Evolutionary conservation across 1,139 yeast species (phyloP).

Genomic region (Blastobotrys malaysiensis): DNA sequence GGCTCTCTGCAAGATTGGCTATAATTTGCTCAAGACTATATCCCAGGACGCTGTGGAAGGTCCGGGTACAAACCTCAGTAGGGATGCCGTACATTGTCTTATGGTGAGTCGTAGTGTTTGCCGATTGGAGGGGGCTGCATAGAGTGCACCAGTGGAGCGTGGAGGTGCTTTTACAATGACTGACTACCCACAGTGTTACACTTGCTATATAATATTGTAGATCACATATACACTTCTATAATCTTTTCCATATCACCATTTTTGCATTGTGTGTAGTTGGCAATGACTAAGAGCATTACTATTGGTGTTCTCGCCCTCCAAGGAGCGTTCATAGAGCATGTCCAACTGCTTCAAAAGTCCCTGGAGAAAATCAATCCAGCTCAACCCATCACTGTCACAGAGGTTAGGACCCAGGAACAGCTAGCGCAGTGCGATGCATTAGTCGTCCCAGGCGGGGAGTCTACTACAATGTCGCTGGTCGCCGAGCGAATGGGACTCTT

Average conservation of each 20-base stretch:
- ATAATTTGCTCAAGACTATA: background rate
- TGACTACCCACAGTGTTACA: too few relatives aligned
- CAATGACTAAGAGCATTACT: slow-evolving; percentile 17
- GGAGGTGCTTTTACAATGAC: too few relatives aligned
- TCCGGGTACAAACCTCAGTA: background rate
- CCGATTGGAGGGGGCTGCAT: background rate
- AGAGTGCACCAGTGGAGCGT: too few relatives aligned
- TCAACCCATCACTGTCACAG: slow-evolving; percentile 32
- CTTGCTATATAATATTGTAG: too few relatives aligned
- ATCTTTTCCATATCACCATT: too few relatives aligned
- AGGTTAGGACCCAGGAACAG: slow-evolving; percentile 51
- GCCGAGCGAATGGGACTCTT: slow-evolving; percentile 61
- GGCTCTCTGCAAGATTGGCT: background rate
- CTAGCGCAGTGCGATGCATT: slow-evolving; percentile 51
- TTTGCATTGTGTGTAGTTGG: too few relatives aligned
- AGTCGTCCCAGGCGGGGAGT: slow-evolving; percentile 76
- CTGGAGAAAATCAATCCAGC: slow-evolving; percentile 15
- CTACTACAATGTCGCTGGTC: slow-evolving; percentile 68
- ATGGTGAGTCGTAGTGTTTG: background rate
- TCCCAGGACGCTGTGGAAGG: background rate
- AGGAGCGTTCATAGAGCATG: slow-evolving; percentile 75
- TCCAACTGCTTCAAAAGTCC: slow-evolving; percentile 40
- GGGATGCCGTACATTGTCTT: too few relatives aligned
- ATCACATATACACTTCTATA: too few relatives aligned
- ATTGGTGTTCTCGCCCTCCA: slow-evolving; percentile 77